These are phyloP conservation scores for Capronia epimyces DNA, from an alignment of 2,329 filamentous ascomycete genomes.

Conservation along the genomic window DNA sequence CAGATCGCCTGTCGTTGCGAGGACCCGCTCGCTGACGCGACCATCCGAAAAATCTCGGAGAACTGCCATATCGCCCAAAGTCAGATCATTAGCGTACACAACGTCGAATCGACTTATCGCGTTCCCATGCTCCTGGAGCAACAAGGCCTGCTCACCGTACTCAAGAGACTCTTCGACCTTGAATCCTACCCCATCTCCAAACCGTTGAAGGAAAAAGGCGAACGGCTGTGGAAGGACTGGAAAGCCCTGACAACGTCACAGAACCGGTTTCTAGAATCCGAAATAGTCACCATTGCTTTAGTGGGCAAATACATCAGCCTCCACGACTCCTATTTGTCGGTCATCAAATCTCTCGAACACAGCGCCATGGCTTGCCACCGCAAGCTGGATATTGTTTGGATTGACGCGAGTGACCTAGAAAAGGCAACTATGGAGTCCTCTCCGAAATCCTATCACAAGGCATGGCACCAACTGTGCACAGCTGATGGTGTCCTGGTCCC, in stretches of 20 bases:
- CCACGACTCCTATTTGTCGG: conserved; percentile 78
- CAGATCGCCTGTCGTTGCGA: conserved; percentile 92
- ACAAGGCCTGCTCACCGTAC: conserved; percentile 66
- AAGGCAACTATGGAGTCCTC: conserved; percentile 54
- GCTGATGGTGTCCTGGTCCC: conserved; percentile 51
- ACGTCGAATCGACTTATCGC: conserved; percentile 88
- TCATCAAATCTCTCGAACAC: conserved; percentile 85
- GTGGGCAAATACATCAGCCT: conserved; percentile 89
- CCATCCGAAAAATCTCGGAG: conserved; percentile 79
- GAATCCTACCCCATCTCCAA: conserved; percentile 52
- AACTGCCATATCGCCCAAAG: conserved; percentile 81
- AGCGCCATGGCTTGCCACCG: conserved; percentile 77
- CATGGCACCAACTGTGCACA: conserved; percentile 73
- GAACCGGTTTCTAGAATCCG: conserved; percentile 56
- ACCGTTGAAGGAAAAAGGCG: conserved; percentile 56
- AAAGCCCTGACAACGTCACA: conserved; percentile 62
- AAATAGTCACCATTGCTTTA: conserved; percentile 69
- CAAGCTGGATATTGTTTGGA: conserved; percentile 74
- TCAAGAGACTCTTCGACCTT: conserved; percentile 62
- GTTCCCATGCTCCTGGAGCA: conserved; percentile 86
- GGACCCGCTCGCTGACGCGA: conserved; percentile 63
- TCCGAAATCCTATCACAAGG: conserved; percentile 72
- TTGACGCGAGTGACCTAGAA: conserved; percentile 82
- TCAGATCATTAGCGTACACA: conserved; percentile 80
- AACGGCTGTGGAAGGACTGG: conserved; percentile 73